phyloP scores from a whole-genome alignment of 306 rosid species.

The Quercus berberidifolia region DNA sequence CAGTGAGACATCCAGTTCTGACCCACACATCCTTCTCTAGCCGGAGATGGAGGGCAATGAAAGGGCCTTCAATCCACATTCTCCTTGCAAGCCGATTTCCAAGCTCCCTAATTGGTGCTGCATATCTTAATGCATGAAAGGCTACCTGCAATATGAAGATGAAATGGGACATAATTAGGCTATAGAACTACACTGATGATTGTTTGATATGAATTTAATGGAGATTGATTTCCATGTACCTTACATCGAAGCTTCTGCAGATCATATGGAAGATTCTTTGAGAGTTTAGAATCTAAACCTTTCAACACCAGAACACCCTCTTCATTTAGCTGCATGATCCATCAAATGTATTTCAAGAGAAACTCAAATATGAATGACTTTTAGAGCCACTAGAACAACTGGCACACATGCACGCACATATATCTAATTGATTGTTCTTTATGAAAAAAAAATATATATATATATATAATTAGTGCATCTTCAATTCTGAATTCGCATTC shows the following conservation, averaged over 20 bases:
- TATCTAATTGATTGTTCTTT: too few relatives aligned
- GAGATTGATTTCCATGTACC: slow-evolving; percentile 21
- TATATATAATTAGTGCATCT: too few relatives aligned
- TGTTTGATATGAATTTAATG: background rate
- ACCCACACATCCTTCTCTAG: slow-evolving; percentile 65
- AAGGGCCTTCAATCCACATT: slow-evolving; percentile 69
- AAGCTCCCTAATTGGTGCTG: slow-evolving; percentile 45
- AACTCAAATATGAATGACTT: too few relatives aligned
- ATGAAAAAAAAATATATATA: too few relatives aligned
- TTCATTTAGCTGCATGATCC: slow-evolving; percentile 29
- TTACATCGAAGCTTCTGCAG: slow-evolving; percentile 63
- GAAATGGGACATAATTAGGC: background rate
- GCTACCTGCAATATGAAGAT: slow-evolving; percentile 35
- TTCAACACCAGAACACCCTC: slow-evolving; percentile 48
- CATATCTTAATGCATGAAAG: slow-evolving; percentile 52
- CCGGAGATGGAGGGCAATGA: slow-evolving; percentile 57
- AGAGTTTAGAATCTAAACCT: slow-evolving; percentile 62
- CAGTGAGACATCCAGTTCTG: slow-evolving; percentile 59
- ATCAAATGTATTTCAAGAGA: background rate
- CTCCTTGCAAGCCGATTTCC: slow-evolving; percentile 48
- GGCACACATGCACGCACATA: too few relatives aligned
- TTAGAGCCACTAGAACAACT: too few relatives aligned
- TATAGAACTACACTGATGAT: background rate
- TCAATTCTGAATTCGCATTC: too few relatives aligned
- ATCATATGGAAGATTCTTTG: slow-evolving; percentile 57